Evolutionary conservation across 1,139 yeast genomes (phyloP).

Genomic region (Taphrina betulina): DNA sequence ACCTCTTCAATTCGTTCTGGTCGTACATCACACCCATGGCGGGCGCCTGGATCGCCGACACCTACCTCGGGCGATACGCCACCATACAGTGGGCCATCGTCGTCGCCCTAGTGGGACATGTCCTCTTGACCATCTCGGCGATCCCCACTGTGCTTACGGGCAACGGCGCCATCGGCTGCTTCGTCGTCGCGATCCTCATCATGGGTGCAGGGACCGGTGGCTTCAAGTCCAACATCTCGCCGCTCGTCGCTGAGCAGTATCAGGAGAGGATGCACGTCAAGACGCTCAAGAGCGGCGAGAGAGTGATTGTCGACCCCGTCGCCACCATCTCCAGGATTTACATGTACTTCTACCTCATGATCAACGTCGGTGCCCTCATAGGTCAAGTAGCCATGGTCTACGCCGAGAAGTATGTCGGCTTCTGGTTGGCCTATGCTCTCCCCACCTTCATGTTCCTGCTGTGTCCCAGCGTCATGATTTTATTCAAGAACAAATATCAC

Average conservation of each 20-base stretch:
- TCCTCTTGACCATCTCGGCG: slow-evolving; percentile 66
- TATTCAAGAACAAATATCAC: slow-evolving; percentile 60
- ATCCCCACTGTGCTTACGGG: slow-evolving; percentile 59
- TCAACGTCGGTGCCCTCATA: slow-evolving; percentile 76
- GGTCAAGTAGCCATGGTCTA: slow-evolving; percentile 68
- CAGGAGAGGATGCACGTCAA: slow-evolving; percentile 60
- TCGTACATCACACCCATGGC: slow-evolving; percentile 76
- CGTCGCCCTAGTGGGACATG: slow-evolving; percentile 61
- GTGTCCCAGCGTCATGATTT: slow-evolving; percentile 56
- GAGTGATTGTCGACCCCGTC: slow-evolving; percentile 68
- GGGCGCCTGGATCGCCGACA: slow-evolving; percentile 76
- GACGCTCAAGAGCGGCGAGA: slow-evolving; percentile 60
- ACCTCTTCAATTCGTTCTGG: slow-evolving; percentile 80
- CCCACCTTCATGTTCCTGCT: slow-evolving; percentile 65
- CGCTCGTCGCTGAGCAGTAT: slow-evolving; percentile 76
- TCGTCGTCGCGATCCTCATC: slow-evolving; percentile 58
- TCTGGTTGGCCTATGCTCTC: slow-evolving; percentile 71
- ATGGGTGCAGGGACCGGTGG: slow-evolving; percentile 81
- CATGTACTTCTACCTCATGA: slow-evolving; percentile 73
- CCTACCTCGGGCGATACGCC: slow-evolving; percentile 68
- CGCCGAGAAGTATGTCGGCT: slow-evolving; percentile 62
- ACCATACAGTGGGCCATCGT: slow-evolving; percentile 64
- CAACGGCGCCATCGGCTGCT: slow-evolving; percentile 54
- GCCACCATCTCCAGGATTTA: slow-evolving; percentile 69
- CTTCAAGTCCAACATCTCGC: slow-evolving; percentile 75